phyloP scores from a whole-genome alignment of 2,329 filamentous ascomycete species.

The Coleophoma cylindrospora region DNA sequence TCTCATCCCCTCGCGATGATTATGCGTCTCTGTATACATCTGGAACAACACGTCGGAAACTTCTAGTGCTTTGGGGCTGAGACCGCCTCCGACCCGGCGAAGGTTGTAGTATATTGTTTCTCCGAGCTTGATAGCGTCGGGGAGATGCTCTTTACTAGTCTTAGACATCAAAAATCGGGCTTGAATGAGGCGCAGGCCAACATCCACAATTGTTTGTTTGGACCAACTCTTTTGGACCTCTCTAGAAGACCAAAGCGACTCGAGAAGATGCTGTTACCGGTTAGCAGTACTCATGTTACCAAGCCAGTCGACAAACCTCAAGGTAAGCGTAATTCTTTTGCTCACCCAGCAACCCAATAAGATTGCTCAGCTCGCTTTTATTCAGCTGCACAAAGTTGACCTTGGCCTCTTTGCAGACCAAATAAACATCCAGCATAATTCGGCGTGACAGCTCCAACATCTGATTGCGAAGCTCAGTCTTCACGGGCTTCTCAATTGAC shows the following conservation, averaged over 20 bases:
- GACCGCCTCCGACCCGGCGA: conserved; percentile 6
- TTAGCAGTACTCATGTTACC: background rate
- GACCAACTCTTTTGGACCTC: conserved; percentile 10
- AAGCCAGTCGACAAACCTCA: conserved; percentile 20
- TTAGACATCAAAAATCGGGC: conserved; percentile 6
- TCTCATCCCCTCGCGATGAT: conserved; percentile 7
- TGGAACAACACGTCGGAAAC: conserved; percentile 8
- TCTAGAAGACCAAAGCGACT: conserved; percentile 9
- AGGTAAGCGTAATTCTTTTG: conserved; percentile 41
- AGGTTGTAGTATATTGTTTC: conserved; percentile 12
- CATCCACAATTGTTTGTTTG: conserved; percentile 3
- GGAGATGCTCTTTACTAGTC: background rate
- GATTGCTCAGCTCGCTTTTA: conserved; percentile 37
- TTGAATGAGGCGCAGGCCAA: conserved; percentile 9
- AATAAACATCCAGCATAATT: conserved; percentile 34
- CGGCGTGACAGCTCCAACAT: conserved; percentile 31
- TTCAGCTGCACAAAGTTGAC: conserved; percentile 38
- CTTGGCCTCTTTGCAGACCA: conserved; percentile 33
- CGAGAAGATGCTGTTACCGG: conserved; percentile 1
- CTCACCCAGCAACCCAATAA: conserved; percentile 39
- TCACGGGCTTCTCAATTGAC: conserved; percentile 13
- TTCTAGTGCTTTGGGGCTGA: conserved; percentile 6
- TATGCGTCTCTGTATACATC: conserved; percentile 8
- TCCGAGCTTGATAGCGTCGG: conserved; percentile 7
- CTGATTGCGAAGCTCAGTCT: conserved; percentile 26